Evolutionary conservation across 805 yeast genomes (phyloP).

Genomic region (Starmerella vitae): DNA sequence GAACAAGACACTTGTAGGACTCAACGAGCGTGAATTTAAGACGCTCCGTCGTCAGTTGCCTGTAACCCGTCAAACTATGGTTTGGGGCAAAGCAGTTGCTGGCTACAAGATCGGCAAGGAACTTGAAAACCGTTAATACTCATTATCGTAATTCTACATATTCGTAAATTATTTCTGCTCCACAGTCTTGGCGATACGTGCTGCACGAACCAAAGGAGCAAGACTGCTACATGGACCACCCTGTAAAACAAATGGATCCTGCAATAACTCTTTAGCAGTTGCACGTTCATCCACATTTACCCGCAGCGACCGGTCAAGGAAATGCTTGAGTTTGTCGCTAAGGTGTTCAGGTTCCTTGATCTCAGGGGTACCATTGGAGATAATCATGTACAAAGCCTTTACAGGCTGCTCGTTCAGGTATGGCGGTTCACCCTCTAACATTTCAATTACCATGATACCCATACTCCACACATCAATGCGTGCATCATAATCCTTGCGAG

Average conservation of each 20-base stretch:
- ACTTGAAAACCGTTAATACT: slow-evolving; percentile 13
- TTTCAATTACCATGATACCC: slow-evolving; percentile 95
- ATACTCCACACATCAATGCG: slow-evolving; percentile 96
- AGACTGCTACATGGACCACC: slow-evolving; percentile 25
- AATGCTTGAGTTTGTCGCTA: slow-evolving; percentile 49
- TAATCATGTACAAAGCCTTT: slow-evolving; percentile 60
- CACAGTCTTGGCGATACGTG: slow-evolving; percentile 22
- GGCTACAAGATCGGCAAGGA: slow-evolving; percentile 62
- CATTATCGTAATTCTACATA: neutral
- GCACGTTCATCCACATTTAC: slow-evolving; percentile 76
- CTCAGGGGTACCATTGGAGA: slow-evolving; percentile 90
- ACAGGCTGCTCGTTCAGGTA: slow-evolving; percentile 68
- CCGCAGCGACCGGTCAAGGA: slow-evolving; percentile 63
- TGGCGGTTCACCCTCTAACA: slow-evolving; percentile 81
- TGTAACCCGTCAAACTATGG: slow-evolving; percentile 75
- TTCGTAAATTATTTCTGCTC: slow-evolving; percentile 12
- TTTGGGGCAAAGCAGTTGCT: slow-evolving; percentile 92
- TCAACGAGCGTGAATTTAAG: slow-evolving; percentile 75
- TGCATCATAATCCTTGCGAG: slow-evolving; percentile 88
- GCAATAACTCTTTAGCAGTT: slow-evolving; percentile 57
- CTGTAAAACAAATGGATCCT: slow-evolving; percentile 40
- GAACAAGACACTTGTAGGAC: slow-evolving; percentile 47
- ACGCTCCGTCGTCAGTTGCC: slow-evolving; percentile 81
- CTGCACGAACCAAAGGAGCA: slow-evolving; percentile 28
- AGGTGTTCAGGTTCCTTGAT: slow-evolving; percentile 77